Conservation (phyloP, 768 basidiomycete genomes). For the Suillus occidentalis region DNA sequence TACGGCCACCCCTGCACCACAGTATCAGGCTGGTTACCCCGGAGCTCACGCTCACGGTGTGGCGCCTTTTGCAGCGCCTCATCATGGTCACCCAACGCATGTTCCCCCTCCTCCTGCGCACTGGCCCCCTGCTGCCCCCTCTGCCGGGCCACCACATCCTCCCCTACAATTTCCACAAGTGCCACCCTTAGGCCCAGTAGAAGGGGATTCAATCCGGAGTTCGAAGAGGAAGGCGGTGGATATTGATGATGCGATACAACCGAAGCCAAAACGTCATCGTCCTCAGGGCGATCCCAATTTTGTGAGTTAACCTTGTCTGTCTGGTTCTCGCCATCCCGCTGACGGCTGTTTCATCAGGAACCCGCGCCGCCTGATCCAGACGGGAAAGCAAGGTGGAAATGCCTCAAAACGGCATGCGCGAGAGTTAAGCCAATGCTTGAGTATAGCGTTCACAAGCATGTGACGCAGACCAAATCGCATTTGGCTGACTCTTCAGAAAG, state of each 20-base stretch:
- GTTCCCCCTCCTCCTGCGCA: neutral
- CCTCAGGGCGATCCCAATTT: neutral
- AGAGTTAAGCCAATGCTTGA: neutral
- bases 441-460: neutral
- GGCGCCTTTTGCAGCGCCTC: neutral
- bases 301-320: neutral
- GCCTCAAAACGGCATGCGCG: neutral
- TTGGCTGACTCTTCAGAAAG: neutral
- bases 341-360: neutral
- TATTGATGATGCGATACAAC: too few species aligned
- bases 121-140: neutral
- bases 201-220: too few species aligned
- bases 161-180: too few species aligned
- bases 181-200: too few species aligned
- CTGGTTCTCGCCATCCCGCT: neutral
- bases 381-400: neutral
- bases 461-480: neutral
- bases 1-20: too few species aligned
- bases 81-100: too few species aligned
- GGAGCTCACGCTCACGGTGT: too few species aligned
- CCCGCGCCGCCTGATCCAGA: neutral
- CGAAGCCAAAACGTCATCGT: neutral
- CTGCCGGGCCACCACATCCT: too few species aligned
- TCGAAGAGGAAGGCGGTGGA: neutral
- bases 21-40: too few species aligned